A percentile compares a stretch with the other conserved stretches of the same genome.
Evolutionary conservation across 2,329 filamentous ascomycete genomes (phyloP).

Genomic region (Aspergillus sp.): DNA sequence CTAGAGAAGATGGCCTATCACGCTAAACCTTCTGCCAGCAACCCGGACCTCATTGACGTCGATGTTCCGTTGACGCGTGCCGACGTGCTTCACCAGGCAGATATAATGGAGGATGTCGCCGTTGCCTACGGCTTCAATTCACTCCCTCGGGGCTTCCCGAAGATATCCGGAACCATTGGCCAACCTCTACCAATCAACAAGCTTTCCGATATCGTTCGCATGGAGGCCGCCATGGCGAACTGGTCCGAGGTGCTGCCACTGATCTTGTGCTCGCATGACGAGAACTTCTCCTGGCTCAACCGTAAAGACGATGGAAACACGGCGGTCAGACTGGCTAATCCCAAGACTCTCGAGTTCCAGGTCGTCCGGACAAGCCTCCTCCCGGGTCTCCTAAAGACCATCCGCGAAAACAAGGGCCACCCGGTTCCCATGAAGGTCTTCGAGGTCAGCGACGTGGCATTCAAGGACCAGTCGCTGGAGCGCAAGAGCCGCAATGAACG

Average conservation of each 20-base stretch:
- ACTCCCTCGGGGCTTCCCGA: conserved; percentile 76
- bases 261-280: conserved; percentile 93
- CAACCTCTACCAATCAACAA: conserved; percentile 89
- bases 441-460: conserved; percentile 80
- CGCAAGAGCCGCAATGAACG: conserved; percentile 85
- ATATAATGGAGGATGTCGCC: conserved; percentile 97
- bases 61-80: conserved; percentile 80
- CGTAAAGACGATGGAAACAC: conserved; percentile 76
- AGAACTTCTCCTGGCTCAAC: conserved; percentile 95
- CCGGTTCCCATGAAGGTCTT: conserved; percentile 84
- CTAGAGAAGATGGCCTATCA: conserved; percentile 81
- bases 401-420: conserved; percentile 86
- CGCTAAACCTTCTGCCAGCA: conserved; percentile 63
- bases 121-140: conserved; percentile 98
- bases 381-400: conserved; percentile 83
- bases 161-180: conserved; percentile 75
- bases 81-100: conserved; percentile 90
- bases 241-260: conserved; percentile 96
- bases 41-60: conserved; percentile 66
- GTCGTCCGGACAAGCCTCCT: conserved; percentile 80
- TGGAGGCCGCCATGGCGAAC: conserved; percentile 84
- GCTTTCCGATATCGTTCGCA: conserved; percentile 78
- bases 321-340: conserved; percentile 78
- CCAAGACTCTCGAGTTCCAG: conserved; percentile 89
- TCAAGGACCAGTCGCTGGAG: conserved; percentile 76